Evolutionary conservation across 495 filamentous ascomycete species (phyloP), one percentile per base, ranked within the genome.

Genomic region (Physcia stellaris): DNA sequence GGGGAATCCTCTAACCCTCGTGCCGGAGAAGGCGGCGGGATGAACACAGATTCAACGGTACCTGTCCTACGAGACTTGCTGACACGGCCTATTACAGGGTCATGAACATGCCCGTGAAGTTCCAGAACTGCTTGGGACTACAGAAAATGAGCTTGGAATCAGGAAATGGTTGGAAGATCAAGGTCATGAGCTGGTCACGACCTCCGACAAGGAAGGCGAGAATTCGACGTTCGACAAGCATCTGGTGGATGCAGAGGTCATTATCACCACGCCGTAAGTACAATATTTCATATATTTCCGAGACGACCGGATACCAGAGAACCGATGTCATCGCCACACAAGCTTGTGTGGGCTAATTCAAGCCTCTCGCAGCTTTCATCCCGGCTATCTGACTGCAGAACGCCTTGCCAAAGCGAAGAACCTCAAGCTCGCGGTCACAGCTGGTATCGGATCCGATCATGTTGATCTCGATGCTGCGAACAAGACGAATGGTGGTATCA

Each of bases 331-430:
- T n/a, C n/a, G n/a, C n/a, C n/a, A n/a, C n/a, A n/a, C n/a, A n/a
- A n/a, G n/a, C n/a, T n/a, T n/a, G n/a, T n/a, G n/a, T 13, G 17
- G 22, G 38, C 38, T 53, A 31, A 47, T 48, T 22, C n/a, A n/a
- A 40, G 16, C 17, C 22, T 19, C 30, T 6, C n/a, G 32, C 47
- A 94, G 86, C 59, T 98, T 98, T 79, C 90, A 98, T 69, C 90
- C 90, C 34, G 90, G 87, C 45, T 98, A 98, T 72, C 79, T 98
- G 32, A 95, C 83, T 35, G 85, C 85, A 30, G 90, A 96, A 61
- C 87, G 90, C 54, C 77, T 98, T 44, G 84, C 84, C 47, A 93
- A 90, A 68, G 90, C 90, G 45, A 95, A 96, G 81, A 95, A 98
- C 26, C 81, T 98, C 52, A 98, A 95, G 75, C 68, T 92, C 40